Base-by-base conservation (phyloP, 352 stramenopile genomes). In the Elongisporangium undulatum region DNA sequence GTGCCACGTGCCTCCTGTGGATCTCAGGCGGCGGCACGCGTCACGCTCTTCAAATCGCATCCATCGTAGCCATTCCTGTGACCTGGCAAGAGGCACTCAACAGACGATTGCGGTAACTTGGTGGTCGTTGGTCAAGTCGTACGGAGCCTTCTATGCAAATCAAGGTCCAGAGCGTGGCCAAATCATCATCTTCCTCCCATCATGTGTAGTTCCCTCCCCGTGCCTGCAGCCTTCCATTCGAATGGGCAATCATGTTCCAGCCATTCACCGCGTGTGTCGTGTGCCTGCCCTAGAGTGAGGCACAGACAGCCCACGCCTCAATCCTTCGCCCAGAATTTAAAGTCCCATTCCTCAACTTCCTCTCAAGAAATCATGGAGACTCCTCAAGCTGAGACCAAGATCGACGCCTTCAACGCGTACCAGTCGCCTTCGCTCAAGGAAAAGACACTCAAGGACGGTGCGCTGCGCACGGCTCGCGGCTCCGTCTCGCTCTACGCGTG, bases 401-500 rank as follows among this genome's bases (percentile, higher is more conserved):
- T 45, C 34, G 34, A 45, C 34, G 34, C 34, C 34, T 45, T 45
- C 34, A 45, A 17, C 13, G 34, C 34, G 34, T 45, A 17, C 34
- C 34, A 45, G 34, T 45, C 34, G 10, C 34, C 34, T 45, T 45
- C 34, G 34, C 34, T 45, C 34, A 63, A 63, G 34, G 34, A 45
- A 4, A 15, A 45, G 34, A 6, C 34, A 12, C 34, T 45, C 34
- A 17, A 45, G 12, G 34, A 17, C 13, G 34, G 34, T 17, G 34
- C 34, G 4, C 12, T 45, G 34, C 34, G 34, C 34, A 45, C 34
- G 3, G 34, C 34, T 2, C 34, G 34, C 34, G 34, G 34, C 34
- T 45, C 34, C 10, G 12, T 45, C 10, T 77, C 72, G 10, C 51
- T 84, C 29, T 84, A 76, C n/a, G 62, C 66, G 19, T 67, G 63